phyloP scores from a whole-genome alignment of 2,329 filamentous ascomycete genomes.

The Epichloe hybrida region DNA sequence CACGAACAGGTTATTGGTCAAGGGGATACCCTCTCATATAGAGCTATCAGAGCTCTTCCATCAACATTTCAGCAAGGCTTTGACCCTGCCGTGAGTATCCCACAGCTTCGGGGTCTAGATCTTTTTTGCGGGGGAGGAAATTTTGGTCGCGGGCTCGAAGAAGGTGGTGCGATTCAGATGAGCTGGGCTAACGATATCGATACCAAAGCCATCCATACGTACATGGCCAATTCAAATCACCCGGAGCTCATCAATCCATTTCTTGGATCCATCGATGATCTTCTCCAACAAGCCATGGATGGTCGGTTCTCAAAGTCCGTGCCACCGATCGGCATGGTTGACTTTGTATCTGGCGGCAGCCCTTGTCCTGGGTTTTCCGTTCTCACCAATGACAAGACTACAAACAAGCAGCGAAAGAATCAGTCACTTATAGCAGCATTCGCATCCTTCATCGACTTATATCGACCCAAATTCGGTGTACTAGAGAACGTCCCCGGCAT shows the following conservation, averaged over 20 bases:
- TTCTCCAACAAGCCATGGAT: slow-evolving; percentile 41
- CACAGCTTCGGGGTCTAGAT: slow-evolving; percentile 47
- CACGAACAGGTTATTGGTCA: slow-evolving; percentile 12
- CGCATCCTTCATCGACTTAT: slow-evolving; percentile 59
- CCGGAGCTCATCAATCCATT: slow-evolving; percentile 37
- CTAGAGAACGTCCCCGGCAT: slow-evolving; percentile 67
- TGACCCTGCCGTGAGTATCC: slow-evolving; percentile 24
- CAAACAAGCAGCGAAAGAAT: slow-evolving; percentile 46
- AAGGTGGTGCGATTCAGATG: slow-evolving; percentile 52
- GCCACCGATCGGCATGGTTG: slow-evolving; percentile 47
- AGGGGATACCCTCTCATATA: slow-evolving; percentile 7
- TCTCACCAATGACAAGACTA: slow-evolving; percentile 45
- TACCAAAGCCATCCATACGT: slow-evolving; percentile 52
- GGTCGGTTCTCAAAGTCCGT: slow-evolving; percentile 34
- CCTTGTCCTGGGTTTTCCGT: slow-evolving; percentile 66
- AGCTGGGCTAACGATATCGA: slow-evolving; percentile 56
- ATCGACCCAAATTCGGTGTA: slow-evolving; percentile 59
- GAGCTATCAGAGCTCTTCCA: slow-evolving; percentile 24
- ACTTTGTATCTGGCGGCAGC: slow-evolving; percentile 58
- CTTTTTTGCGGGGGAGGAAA: slow-evolving; percentile 70
- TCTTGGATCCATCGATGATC: slow-evolving; percentile 59
- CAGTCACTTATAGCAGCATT: slow-evolving; percentile 68
- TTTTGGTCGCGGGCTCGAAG: slow-evolving; percentile 63
- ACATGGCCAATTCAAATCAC: slow-evolving; percentile 49
- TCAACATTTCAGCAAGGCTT: slow-evolving; percentile 39